Base-by-base conservation (phyloP, 345 rosid species). In the Melaleuca quinquenervia region DNA sequence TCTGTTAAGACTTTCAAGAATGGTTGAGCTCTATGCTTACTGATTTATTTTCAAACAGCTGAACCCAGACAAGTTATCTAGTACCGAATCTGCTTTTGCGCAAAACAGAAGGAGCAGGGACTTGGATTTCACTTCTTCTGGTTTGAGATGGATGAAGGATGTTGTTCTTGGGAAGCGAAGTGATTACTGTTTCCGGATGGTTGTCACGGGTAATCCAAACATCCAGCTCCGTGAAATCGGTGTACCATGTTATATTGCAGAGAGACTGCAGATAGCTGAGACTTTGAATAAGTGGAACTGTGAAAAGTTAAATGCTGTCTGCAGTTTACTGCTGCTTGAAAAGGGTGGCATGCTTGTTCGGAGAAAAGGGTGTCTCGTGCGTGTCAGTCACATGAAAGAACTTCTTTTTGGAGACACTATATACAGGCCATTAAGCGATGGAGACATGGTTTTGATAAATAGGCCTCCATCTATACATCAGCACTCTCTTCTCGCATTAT, bases 391-490 rank as follows among this genome's bases (percentile, higher is more conserved):
- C 62, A 88, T 86, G 8, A 88, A 91, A n/a, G 94, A 96, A 7
- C 95, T 97, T 14, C 90, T 87, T 60, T 29, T 88, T 9, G 96
- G 98, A 7, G 99, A 97, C 76, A 90, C 86, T 15, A 91, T 97
- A 76, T 92, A 86, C 83, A 88, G 99, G 91, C 90, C 94, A 55
- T 89, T 97, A 55, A 89, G 41, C 52, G 94, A 96, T 82, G 99
- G 99, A 74, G 99, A 97, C 85, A 91, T 87, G 3, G 91, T 96
- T 60, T 83, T 97, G 87, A 93, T 97, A 87, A 96, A 96, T 86
- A 91, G 98, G 90, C 99, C 99, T 56, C 99, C 99, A 52, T 94
- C 99, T 3, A 96, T 95, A 80, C 99, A 97, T 88, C 96, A 93
- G 51, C 99, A 97, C 87, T 97, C 99, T 3, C 92, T 94, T 41